Percentiles rank a stretch among this genome's conserved stretches.
Evolutionary conservation across 805 yeast species (phyloP).

Genomic region (Hanseniaspora thailandica): DNA sequence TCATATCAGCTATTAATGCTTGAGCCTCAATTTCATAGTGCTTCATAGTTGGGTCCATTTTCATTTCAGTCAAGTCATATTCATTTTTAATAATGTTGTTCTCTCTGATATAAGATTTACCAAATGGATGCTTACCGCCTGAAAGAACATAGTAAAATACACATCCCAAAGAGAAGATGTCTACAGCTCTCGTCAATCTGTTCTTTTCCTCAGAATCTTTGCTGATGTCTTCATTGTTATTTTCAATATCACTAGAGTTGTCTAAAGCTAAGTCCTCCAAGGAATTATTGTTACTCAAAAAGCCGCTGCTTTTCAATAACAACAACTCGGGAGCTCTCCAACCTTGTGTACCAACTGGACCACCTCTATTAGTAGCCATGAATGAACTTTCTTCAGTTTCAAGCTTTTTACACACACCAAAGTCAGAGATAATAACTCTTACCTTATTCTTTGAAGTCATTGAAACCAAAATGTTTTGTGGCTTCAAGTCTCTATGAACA

Average conservation of each 20-base stretch:
- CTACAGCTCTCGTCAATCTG: conserved; percentile 77
- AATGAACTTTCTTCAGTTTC: conserved; percentile 90
- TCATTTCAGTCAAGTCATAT: conserved; percentile 36
- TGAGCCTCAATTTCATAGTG: conserved; percentile 45
- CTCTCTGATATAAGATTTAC: conserved; percentile 79
- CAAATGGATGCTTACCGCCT: conserved; percentile 85
- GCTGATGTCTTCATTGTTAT: conserved; percentile 25
- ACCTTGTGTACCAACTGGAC: conserved; percentile 94
- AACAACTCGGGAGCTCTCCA: conserved; percentile 96
- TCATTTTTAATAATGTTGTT: conserved; percentile 70
- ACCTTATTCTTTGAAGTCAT: conserved; percentile 48
- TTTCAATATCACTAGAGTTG: background rate
- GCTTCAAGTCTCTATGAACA: conserved; percentile 89
- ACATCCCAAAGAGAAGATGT: conserved; percentile 89
- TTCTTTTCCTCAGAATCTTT: conserved; percentile 37
- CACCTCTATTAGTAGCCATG: conserved; percentile 78
- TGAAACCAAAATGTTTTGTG: conserved; percentile 82
- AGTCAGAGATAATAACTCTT: conserved; percentile 79
- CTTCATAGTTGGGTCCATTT: conserved; percentile 23
- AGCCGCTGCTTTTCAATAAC: conserved; percentile 18
- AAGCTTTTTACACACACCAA: conserved; percentile 85
- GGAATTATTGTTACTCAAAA: conserved; percentile 20
- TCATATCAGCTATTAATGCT: conserved; percentile 65
- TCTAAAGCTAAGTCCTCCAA: conserved; percentile 20
- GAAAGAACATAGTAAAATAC: conserved; percentile 78